A percentile compares a stretch with the other conserved stretches of the same genome.
These are phyloP conservation scores for Pseudocercospora fuligena DNA, from an alignment of 2,329 filamentous ascomycete species.

Conservation along the genomic window DNA sequence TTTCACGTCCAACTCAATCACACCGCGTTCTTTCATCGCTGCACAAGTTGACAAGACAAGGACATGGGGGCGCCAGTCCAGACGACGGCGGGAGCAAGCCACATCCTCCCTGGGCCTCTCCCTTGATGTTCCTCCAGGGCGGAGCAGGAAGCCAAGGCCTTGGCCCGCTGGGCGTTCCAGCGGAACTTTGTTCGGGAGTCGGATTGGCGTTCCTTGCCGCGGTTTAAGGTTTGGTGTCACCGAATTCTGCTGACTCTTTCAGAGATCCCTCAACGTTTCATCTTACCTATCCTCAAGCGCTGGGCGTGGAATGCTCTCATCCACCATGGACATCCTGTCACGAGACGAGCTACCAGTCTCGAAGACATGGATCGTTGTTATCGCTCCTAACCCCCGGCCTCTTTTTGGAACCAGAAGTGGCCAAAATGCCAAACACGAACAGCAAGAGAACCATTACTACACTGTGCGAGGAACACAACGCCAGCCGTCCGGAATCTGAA, in stretches of 20 bases:
- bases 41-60: background rate
- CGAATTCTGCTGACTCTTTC: conserved; percentile 4
- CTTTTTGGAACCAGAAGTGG: background rate
- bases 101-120: background rate
- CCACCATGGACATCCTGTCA: conserved; percentile 6
- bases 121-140: conserved; percentile 1
- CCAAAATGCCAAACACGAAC: background rate
- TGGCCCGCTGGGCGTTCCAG: conserved; percentile 9
- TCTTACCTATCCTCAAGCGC: conserved; percentile 14
- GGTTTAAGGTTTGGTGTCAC: conserved; percentile 11
- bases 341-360: background rate
- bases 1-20: background rate
- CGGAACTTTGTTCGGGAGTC: conserved; percentile 2
- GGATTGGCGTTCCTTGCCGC: conserved; percentile 6
- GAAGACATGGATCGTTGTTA: conserved; percentile 2
- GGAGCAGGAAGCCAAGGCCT: conserved; percentile 13
- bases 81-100: conserved; percentile 1
- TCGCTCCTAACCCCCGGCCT: conserved; percentile 2
- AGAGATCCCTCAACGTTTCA: conserved; percentile 18
- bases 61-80: background rate
- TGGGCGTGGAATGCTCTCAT: conserved; percentile 17
- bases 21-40: background rate
- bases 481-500: conserved; percentile 9
- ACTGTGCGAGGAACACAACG: conserved; percentile 8
- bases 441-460: conserved; percentile 3